Evolutionary conservation across 352 stramenopile species (phyloP), one percentile per base, ranked within the genome.

Genomic region (Phytopythium montanum): DNA sequence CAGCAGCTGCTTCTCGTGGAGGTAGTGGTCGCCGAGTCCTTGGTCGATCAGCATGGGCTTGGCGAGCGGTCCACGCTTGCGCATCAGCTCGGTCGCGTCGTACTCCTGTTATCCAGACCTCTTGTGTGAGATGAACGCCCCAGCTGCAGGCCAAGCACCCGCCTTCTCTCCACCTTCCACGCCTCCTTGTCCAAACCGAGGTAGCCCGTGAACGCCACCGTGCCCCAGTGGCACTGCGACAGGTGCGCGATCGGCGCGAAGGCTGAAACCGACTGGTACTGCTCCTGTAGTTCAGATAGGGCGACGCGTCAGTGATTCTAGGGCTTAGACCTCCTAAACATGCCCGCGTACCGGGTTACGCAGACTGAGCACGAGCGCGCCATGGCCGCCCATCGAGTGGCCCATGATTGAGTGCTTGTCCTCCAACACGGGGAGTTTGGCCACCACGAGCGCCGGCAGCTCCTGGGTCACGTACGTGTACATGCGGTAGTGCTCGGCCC

Each of bases 201-300:
- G 78, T 99, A 99, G 41, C 90, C 92, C 50, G 87, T 94, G 70
- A 99, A 99, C 6, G 96, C 97, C 74, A 99, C 99, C 33, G 98
- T 83, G 28, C 97, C 97, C 97, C 97, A 99, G n/a, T 95, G 94
- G 64, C 95, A 98, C 42, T 96, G 79, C 7, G 80, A 96, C 56
- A 96, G 97, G 71, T 99, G 97, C 46, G 81, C 91, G 70, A 99
- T 99, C 16, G 97, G 97, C 13, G 96, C 78, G 61, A 99, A 98
- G 5, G 97, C 96, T 41, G 88, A 98, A 18, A 99, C 97, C 51
- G 87, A 96, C 61, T 79, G 81, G 87, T 95, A 98, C 69, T 83
- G 76, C 34, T 82, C 75, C 61, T 88, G 50, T 31, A 54, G 59
- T n/a, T n/a, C n/a, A n/a, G n/a, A n/a, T n/a, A n/a, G n/a, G n/a